phyloP scores from a whole-genome alignment of 2,329 filamentous ascomycete species.

The Penicillium sclerotigenum region DNA sequence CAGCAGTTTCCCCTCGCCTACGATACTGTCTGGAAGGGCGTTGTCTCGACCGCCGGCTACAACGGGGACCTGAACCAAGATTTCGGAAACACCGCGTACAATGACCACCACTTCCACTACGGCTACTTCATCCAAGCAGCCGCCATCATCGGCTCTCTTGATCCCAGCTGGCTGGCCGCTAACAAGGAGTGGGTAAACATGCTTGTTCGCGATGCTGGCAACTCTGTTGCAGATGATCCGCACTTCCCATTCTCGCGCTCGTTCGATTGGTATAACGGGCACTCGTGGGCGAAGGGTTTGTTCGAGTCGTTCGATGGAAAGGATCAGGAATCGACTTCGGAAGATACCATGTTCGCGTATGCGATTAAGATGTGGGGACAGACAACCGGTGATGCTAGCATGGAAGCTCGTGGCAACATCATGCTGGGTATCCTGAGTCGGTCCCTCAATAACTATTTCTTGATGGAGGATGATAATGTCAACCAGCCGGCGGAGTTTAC shows the following conservation, averaged over 20 bases:
- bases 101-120: conserved; percentile 63
- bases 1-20: conserved; percentile 62
- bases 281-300: conserved; percentile 76
- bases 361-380: conserved; percentile 92
- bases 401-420: conserved; percentile 79
- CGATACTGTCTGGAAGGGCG: conserved; percentile 67
- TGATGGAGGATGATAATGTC: conserved; percentile 68
- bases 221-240: conserved; percentile 66
- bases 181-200: conserved; percentile 81
- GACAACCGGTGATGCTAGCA: conserved; percentile 68
- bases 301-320: conserved; percentile 54
- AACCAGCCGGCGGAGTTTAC: conserved; percentile 74
- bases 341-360: conserved; percentile 84
- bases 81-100: conserved; percentile 83
- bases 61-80: conserved; percentile 66
- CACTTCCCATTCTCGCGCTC: conserved; percentile 77
- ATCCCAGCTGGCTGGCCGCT: conserved; percentile 67
- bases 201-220: conserved; percentile 78
- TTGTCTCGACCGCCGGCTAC: conserved; percentile 75
- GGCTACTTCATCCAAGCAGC: conserved; percentile 88
- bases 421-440: conserved; percentile 77
- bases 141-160: conserved; percentile 75
- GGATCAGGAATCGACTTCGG: conserved; percentile 74
- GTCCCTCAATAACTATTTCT: conserved; percentile 74
- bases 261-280: conserved; percentile 94